Conservation (phyloP, 768 basidiomycete species). For the Sistotremastrum suecicum region DNA sequence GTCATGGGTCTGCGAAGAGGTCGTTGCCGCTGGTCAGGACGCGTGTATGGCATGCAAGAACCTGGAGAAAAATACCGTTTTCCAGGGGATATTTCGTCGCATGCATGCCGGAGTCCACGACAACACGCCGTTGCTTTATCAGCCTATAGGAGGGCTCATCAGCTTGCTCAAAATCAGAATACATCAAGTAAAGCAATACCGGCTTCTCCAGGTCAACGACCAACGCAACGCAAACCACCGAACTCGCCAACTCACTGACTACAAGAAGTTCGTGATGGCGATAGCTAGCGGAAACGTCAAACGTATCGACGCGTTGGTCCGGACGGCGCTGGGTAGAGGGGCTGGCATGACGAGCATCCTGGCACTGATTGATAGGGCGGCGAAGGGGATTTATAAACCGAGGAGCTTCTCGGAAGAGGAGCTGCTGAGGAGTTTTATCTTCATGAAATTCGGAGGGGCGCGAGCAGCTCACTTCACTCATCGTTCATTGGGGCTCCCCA, state of each 20-base stretch:
- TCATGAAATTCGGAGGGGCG: too few species aligned
- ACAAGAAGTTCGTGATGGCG: conserved; percentile 14
- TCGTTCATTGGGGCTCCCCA: too few species aligned
- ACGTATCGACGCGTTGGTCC: conserved; percentile 9
- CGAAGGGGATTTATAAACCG: conserved; percentile 9
- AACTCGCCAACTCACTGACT: too few species aligned
- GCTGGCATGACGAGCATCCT: conserved; percentile 10
- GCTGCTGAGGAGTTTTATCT: conserved; percentile 7
- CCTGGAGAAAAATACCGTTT: background rate
- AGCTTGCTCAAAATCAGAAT: too few species aligned
- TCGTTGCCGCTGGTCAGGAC: background rate
- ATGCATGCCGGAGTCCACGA: conserved; percentile 8
- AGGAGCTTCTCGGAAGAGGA: conserved; percentile 12
- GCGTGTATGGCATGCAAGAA: background rate
- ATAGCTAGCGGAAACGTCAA: conserved; percentile 11
- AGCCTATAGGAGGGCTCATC: conserved; percentile 5
- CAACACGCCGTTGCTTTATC: conserved; percentile 7
- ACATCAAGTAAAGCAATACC: too few species aligned
- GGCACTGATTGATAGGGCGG: conserved; percentile 8
- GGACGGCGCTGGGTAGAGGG: conserved; percentile 6
- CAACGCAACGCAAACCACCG: too few species aligned
- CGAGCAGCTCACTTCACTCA: too few species aligned
- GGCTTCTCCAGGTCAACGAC: too few species aligned
- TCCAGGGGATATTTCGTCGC: conserved; percentile 9
- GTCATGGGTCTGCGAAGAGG: background rate